Evolutionary conservation across 2,329 filamentous ascomycete species (phyloP).

Genomic region (Pseudogymnoascus verrucosus): DNA sequence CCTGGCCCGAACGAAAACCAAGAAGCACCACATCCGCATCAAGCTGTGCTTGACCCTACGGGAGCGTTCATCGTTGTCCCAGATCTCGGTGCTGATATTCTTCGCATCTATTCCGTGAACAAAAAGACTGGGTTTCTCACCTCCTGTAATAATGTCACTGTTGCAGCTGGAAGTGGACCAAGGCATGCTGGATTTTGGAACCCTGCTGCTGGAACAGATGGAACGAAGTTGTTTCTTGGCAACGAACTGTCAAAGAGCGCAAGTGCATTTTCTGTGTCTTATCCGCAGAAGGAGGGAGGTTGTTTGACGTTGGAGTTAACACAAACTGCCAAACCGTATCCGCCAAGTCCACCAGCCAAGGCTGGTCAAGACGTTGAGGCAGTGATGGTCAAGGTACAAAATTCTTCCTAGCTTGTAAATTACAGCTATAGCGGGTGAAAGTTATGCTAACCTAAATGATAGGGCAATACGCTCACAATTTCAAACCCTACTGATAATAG

Average conservation of each 20-base stretch:
- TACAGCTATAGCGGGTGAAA: conserved; percentile 11
- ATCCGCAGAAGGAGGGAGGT: neutral
- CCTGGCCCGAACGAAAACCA: conserved; percentile 27
- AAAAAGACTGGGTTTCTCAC: conserved; percentile 30
- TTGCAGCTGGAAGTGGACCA: conserved; percentile 36
- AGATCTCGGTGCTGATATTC: conserved; percentile 41
- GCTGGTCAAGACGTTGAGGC: neutral
- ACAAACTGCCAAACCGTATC: neutral
- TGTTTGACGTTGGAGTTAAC: neutral
- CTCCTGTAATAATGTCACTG: conserved; percentile 27
- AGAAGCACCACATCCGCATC: conserved; percentile 38
- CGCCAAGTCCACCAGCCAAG: neutral
- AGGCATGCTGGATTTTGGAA: conserved; percentile 40
- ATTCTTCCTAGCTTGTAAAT: neutral
- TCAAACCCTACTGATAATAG: neutral
- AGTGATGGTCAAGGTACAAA: neutral
- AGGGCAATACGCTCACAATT: conserved; percentile 14
- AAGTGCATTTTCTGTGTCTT: conserved; percentile 24
- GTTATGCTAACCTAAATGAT: neutral
- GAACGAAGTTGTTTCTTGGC: conserved; percentile 33
- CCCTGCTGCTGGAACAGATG: neutral
- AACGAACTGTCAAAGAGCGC: conserved; percentile 38
- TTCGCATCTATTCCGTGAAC: conserved; percentile 39
- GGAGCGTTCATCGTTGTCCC: conserved; percentile 38
- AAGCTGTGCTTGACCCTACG: conserved; percentile 42